Percentiles rank a stretch among this genome's conserved stretches.
These are phyloP conservation scores for Tylopilus balloui DNA, from an alignment of 768 basidiomycete genomes.

Conservation along the genomic window DNA sequence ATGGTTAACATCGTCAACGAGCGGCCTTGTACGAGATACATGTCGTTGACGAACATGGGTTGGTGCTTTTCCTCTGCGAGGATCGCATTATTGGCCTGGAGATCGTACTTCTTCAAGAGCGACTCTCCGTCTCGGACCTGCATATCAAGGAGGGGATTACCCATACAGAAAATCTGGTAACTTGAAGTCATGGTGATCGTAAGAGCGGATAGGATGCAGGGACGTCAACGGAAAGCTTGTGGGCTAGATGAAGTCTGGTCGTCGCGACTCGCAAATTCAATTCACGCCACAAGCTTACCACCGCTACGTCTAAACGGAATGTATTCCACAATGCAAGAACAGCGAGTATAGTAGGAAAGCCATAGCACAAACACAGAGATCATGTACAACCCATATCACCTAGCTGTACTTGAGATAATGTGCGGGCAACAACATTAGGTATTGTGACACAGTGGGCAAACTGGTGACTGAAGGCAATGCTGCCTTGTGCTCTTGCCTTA, in stretches of 20 bases:
- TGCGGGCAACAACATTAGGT: slow-evolving; percentile 16
- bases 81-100: slow-evolving; percentile 95
- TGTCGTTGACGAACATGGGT: slow-evolving; percentile 52
- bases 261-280: slow-evolving; percentile 1
- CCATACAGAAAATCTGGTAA: slow-evolving; percentile 83
- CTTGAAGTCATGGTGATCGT: slow-evolving; percentile 41
- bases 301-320: neutral
- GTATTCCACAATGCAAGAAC: neutral
- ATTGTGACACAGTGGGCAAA: slow-evolving; percentile 27
- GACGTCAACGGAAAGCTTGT: slow-evolving; percentile 13
- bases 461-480: slow-evolving; percentile 14
- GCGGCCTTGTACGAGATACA: neutral
- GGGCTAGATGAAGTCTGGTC: neutral
- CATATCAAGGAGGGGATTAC: slow-evolving; percentile 96
- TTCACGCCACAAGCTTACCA: neutral
- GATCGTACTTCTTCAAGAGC: slow-evolving; percentile 81
- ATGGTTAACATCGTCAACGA: neutral
- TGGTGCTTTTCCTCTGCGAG: slow-evolving; percentile 86
- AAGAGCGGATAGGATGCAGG: slow-evolving; percentile 1
- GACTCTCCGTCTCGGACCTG: slow-evolving; percentile 84
- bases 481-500: slow-evolving; percentile 43
- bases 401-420: slow-evolving; percentile 14
- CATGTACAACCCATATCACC: too few species aligned
- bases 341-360: neutral
- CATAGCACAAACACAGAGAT: neutral